Conservation (phyloP, 2,329 filamentous ascomycete genomes). For the Atkinsonella hypoxylon region DNA sequence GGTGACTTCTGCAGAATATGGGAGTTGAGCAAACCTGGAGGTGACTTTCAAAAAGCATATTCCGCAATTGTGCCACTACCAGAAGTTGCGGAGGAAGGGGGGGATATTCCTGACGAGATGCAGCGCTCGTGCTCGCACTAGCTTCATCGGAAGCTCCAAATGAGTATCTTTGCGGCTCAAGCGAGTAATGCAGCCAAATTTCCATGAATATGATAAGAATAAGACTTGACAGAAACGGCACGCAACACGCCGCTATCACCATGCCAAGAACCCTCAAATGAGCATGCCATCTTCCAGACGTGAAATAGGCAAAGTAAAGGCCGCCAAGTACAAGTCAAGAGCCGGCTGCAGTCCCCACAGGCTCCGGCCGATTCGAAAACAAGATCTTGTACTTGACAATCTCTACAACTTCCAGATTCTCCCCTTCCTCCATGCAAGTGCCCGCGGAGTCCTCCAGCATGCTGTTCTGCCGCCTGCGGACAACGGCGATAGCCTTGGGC, state of each 20-base stretch:
- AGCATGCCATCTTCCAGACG: not conserved
- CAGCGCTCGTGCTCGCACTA: constrained; percentile 10
- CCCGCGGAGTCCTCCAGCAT: constrained; percentile 33
- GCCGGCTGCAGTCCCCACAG: constrained; percentile 43
- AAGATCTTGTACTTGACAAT: constrained; percentile 78
- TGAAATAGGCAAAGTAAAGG: no score
- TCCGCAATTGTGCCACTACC: not conserved
- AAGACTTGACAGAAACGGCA: not conserved
- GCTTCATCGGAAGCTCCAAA: constrained; percentile 12
- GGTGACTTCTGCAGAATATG: constrained; percentile 9
- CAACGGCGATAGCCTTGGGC: constrained; percentile 63
- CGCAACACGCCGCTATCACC: not conserved
- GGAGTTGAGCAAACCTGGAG: constrained; percentile 5
- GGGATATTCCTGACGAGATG: constrained; percentile 10
- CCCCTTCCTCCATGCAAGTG: constrained; percentile 20
- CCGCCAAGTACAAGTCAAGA: not conserved
- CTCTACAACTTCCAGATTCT: constrained; percentile 71
- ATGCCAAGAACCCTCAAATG: no score
- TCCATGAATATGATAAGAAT: not conserved
- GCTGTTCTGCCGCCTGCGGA: constrained; percentile 43
- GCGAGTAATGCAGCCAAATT: not conserved
- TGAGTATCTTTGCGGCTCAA: constrained; percentile 1
- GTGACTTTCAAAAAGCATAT: constrained; percentile 9
- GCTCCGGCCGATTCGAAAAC: constrained; percentile 76
- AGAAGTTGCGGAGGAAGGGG: constrained; percentile 2